Conservation (phyloP, 306 rosid genomes). For the Begonia masoniana region DNA sequence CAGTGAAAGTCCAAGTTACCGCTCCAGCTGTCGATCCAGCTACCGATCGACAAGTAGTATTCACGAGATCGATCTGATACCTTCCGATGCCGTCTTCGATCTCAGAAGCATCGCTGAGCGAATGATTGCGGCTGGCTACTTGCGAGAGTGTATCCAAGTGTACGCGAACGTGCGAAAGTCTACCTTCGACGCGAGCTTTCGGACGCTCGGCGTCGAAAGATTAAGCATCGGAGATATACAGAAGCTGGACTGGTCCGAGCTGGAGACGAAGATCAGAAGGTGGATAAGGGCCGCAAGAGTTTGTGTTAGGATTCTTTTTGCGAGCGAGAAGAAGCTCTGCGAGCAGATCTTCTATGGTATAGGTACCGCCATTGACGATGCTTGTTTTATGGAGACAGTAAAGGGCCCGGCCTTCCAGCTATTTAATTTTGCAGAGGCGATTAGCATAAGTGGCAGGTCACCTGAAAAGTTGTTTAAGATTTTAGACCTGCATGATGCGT, state of each 20-base stretch:
- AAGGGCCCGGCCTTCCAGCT: slow-evolving; percentile 92
- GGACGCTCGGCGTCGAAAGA: slow-evolving; percentile 62
- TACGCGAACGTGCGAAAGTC: slow-evolving; percentile 84
- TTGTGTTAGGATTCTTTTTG: slow-evolving; percentile 60
- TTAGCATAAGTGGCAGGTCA: slow-evolving; percentile 81
- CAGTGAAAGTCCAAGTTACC: slow-evolving; percentile 8
- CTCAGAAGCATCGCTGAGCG: slow-evolving; percentile 81
- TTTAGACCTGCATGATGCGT: slow-evolving; percentile 77
- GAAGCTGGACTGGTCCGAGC: slow-evolving; percentile 79
- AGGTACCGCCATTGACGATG: slow-evolving; percentile 72
- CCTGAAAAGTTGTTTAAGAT: slow-evolving; percentile 93
- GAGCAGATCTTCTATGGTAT: slow-evolving; percentile 75
- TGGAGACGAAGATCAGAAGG: slow-evolving; percentile 77
- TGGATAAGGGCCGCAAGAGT: slow-evolving; percentile 86
- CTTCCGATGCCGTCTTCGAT: slow-evolving; percentile 54
- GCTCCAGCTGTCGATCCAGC: slow-evolving; percentile 19
- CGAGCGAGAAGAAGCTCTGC: slow-evolving; percentile 85
- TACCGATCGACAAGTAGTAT: slow-evolving; percentile 70
- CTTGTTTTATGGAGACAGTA: slow-evolving; percentile 89
- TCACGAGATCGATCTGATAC: slow-evolving; percentile 92
- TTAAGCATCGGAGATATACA: slow-evolving; percentile 91
- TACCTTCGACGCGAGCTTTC: slow-evolving; percentile 61
- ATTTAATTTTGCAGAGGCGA: slow-evolving; percentile 83
- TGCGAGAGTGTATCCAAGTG: slow-evolving; percentile 86
- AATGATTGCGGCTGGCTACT: slow-evolving; percentile 74